Evolutionary conservation across 2,329 filamentous ascomycete species (phyloP).

Genomic region (Monilinia aucupariae): DNA sequence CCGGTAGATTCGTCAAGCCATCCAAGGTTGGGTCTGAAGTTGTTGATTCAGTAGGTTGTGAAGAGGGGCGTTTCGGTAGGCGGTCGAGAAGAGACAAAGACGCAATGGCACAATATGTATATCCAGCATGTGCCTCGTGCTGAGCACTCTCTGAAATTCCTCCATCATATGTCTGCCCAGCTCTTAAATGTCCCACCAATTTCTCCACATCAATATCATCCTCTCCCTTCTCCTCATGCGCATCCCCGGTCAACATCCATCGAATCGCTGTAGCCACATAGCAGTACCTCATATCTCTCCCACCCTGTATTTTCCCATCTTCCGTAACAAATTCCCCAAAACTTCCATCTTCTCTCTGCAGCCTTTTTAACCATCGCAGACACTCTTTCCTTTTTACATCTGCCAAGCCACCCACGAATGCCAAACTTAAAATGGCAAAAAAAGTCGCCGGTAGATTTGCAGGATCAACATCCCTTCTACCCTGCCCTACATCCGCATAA

Average conservation of each 20-base stretch:
- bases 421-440: slow-evolving; percentile 75
- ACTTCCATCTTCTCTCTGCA: slow-evolving; percentile 82
- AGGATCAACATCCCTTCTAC: slow-evolving; percentile 60
- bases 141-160: slow-evolving; percentile 34
- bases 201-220: slow-evolving; percentile 70
- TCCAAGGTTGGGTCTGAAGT: slow-evolving; percentile 28
- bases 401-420: slow-evolving; percentile 53
- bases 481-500: slow-evolving; percentile 36
- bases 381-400: slow-evolving; percentile 63
- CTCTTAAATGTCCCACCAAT: slow-evolving; percentile 65
- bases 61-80: slow-evolving; percentile 24
- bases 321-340: slow-evolving; percentile 76
- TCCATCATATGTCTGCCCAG: slow-evolving; percentile 46
- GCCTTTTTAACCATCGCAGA: slow-evolving; percentile 64
- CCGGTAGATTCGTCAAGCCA: slow-evolving; percentile 36
- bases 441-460: slow-evolving; percentile 83
- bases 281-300: slow-evolving; percentile 79
- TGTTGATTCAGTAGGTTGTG: slow-evolving; percentile 13
- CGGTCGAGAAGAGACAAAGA: slow-evolving; percentile 64
- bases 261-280: slow-evolving; percentile 77
- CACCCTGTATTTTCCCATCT: slow-evolving; percentile 60
- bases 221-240: slow-evolving; percentile 45
- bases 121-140: slow-evolving; percentile 55
- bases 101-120: slow-evolving; percentile 82
- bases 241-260: slow-evolving; percentile 69